Evolutionary conservation across 306 rosid genomes (phyloP), one percentile per base, ranked within the genome.

Genomic region (Clitoria ternatea): DNA sequence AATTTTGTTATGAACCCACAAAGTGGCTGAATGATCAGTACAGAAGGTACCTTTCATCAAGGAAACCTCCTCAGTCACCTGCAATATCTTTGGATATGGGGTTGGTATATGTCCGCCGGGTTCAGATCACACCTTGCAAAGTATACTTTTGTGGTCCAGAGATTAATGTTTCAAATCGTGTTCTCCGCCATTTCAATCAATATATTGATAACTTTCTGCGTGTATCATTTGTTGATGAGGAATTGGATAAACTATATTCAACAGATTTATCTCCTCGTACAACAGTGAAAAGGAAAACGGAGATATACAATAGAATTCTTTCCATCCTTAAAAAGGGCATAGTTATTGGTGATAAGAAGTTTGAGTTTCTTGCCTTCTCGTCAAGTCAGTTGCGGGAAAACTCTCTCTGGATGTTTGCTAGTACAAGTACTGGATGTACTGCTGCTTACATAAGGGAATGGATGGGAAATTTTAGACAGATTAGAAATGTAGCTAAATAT

Each of bases 361-460:
- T 90, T 76, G 91, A 90, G 35, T 90, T 90, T 85, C 90, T 92
- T 1, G 98, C 97, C 35, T 92, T 88, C 79, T 92, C 98, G 2
- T 82, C 98, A 12, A 92, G 98, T 85, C 97, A 90, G 37, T 59
- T 92, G 73, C 81, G 96, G 42, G 98, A 92, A 6, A 88, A 79
- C 73, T 88, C 98, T 13, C 14, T 70, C 26, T 92, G 98, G 98
- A 92, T 92, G 98, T 92, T 92, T 88, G 92, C 98, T 83, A 69
- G 72, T 37, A 69, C 92, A 14, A 55, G 59, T 6, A 2, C 27
- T 35, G 83, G 61, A 42, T 22, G 32, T 37, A 77, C 79, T 68
- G 96, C 96, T 40, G 67, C 74, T 13, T 4, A 0, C 29, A 92
- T 92, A 72, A 83, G 97, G 79, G 4, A 11, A 4, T 76, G 86